Evolutionary conservation across 1,284 basidiomycete genomes (phyloP), one percentile per base, ranked within the genome.

Genomic region (Malassezia vespertilionis): DNA sequence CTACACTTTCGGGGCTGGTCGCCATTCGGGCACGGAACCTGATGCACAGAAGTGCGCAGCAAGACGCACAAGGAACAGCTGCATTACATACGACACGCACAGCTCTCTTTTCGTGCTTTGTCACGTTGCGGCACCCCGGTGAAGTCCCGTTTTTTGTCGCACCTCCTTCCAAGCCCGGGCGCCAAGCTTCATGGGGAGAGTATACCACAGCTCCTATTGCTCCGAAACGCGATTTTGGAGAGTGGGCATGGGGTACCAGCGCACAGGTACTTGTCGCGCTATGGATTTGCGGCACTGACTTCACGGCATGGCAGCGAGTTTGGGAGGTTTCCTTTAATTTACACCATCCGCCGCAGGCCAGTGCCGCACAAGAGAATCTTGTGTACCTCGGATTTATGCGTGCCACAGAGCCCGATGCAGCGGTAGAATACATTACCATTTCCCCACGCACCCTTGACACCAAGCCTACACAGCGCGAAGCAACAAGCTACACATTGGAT

Each of bases 401-500:
- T 20, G 9, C 23, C 9, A 26, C 8, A 8, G 26, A 32, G 1
- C 7, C 6, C 21, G 37, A 39, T 20, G 17, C 11, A 20, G 14
- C 22, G 28, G 11, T 32, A 10, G 40, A 41, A 22, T 41, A 41
- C 40, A 9, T 41, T n/a, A 20, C 40, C 9, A 15, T 41, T 9
- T 30, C 28, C 10, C 4, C 28, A 41, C 28, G n/a, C 9, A 10
- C n/a, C 5, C 9, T 18, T 14, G 12, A 5, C 40, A 32, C 40
- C 7, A 5, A n/a, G 22, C 12, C 24, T 20, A 2, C 28, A 41
- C 26, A 21, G 14, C n/a, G n/a, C 4, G 37, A 39, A 12, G 37
- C 26, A 17, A 26, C 28, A 11, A 58, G 53, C 53, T 60, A 57
- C 30, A 53, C 41, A 0, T 44, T 58, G 11, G 49, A 50, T 12